Base-by-base conservation (phyloP, 148 eudicot genomes). In the Vaccinium myrtillus region DNA sequence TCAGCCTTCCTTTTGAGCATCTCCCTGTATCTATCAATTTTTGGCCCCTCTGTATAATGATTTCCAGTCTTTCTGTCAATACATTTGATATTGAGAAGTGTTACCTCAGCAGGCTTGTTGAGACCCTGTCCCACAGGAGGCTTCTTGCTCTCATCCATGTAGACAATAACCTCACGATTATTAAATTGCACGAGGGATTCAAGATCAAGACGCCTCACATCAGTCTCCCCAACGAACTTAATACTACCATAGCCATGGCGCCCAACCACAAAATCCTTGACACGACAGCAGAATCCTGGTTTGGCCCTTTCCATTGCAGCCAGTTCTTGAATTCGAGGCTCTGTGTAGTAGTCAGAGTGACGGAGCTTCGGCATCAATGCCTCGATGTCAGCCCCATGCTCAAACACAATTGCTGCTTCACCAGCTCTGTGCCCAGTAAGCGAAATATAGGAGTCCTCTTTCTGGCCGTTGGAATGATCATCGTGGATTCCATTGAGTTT, bases 71-170 rank as follows among this genome's bases (percentile, higher is more conserved):
- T 95, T 77, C 94, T 95, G 82, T 97, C 95, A n/a, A 87, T 87
- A 81, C 94, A 92, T 83, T 95, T 97, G 59, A 97, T 93, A 86
- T 97, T 94, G 25, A 97, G 92, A 77, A 97, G 98, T 21, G 98
- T 94, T 23, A 97, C 98, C 86, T 95, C 96, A 73, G 98, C 98
- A 36, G 95, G 90, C 86, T 97, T 97, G 88, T 97, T 97, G 23
- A 97, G 95, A 27, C 98, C 99, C 89, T 95, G 99, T 65, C 99
- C 98, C 61, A 95, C 93, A 2, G 99, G 96, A 61, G 98, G 99
- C 84, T 97, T 97, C 90, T 93, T 95, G 86, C 88, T 90, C 84
- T 95, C 98, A 70, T 97, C 98, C 94, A 91, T 84, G 85, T 97
- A 97, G 46, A 97, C 98, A 50, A 92, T 91, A 65, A 97, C 99